Evolutionary conservation across 129 eudicot species (phyloP).

Genomic region (Kitagawia praeruptora): DNA sequence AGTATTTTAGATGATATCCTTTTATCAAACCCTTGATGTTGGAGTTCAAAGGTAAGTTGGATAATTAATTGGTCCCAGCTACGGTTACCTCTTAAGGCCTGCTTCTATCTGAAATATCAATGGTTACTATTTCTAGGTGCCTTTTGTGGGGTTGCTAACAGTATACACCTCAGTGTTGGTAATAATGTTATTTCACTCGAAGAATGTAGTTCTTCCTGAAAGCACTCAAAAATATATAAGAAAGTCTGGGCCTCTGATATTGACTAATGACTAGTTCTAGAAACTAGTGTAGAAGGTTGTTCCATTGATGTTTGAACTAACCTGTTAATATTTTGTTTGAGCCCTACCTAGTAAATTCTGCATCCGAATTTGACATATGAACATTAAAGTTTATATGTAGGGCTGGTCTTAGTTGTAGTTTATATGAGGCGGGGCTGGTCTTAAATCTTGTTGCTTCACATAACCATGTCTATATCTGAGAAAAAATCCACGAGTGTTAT

Average conservation of each 20-base stretch:
- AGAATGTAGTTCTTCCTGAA: neutral
- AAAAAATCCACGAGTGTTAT: neutral
- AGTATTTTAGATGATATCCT: too few relatives aligned
- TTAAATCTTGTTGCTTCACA: neutral
- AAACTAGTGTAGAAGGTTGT: neutral
- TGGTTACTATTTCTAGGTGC: neutral
- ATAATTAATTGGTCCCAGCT: neutral
- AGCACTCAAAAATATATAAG: neutral
- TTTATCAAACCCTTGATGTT: neutral
- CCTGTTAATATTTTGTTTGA: neutral
- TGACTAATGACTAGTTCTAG: neutral
- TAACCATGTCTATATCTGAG: neutral
- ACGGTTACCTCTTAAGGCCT: too few relatives aligned
- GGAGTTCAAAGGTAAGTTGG: neutral
- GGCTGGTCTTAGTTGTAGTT: neutral
- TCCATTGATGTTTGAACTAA: neutral
- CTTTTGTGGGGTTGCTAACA: neutral
- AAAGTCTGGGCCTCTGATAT: neutral
- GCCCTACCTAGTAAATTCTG: neutral
- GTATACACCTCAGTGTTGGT: neutral
- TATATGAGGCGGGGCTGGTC: conserved; percentile 16
- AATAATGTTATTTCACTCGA: neutral
- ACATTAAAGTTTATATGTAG: neutral
- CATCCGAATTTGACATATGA: neutral
- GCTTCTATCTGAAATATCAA: neutral